A percentile compares a stretch with the other conserved stretches of the same genome.
These are phyloP conservation scores for Lepidium didymum DNA, from an alignment of 345 rosid genomes.

Conservation along the genomic window DNA sequence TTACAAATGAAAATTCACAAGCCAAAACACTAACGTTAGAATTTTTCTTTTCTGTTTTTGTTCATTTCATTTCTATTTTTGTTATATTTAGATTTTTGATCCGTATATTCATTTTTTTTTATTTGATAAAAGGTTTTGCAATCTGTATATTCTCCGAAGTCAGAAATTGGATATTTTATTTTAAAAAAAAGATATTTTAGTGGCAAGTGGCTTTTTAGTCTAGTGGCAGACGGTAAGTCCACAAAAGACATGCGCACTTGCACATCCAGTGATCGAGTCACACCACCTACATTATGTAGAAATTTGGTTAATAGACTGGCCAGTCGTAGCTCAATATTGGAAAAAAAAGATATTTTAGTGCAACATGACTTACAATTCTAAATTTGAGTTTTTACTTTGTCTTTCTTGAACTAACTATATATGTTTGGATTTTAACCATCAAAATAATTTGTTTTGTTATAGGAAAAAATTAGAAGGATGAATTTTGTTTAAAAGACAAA, in stretches of 20 bases:
- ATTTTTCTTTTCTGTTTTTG: background rate
- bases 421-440: background rate
- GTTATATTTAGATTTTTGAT: background rate
- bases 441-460: background rate
- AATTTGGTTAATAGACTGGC: too few species aligned
- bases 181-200: too few species aligned
- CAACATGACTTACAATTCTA: background rate
- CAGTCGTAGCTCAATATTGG: too few species aligned
- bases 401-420: background rate
- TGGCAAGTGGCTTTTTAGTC: too few species aligned
- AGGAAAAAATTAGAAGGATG: background rate
- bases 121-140: too few species aligned
- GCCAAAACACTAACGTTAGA: too few species aligned
- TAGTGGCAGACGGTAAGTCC: too few species aligned
- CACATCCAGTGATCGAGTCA: too few species aligned
- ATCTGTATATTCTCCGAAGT: background rate
- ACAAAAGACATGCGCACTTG: too few species aligned
- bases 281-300: too few species aligned
- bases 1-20: too few species aligned
- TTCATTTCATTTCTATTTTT: background rate
- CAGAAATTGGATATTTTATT: background rate
- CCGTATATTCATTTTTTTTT: background rate
- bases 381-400: background rate
- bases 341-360: too few species aligned
- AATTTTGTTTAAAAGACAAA: background rate